phyloP scores from a whole-genome alignment of 2,329 filamentous ascomycete species.

The Monilinia aucupariae region DNA sequence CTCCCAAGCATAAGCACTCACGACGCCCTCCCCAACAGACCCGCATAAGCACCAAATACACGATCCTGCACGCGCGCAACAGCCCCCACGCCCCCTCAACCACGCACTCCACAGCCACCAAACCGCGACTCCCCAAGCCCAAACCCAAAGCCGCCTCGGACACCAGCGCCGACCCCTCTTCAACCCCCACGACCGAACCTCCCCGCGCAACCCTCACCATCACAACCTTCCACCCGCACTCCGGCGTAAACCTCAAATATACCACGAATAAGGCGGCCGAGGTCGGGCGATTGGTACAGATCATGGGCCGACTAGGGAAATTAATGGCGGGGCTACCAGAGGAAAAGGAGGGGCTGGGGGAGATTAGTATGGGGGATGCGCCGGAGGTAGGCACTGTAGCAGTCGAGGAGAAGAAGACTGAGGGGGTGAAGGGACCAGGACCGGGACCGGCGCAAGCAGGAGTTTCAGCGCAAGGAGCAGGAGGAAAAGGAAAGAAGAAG shows the following conservation, averaged over 20 bases:
- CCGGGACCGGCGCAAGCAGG: slow-evolving; percentile 30
- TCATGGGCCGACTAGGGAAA: slow-evolving; percentile 69
- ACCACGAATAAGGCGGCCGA: slow-evolving; percentile 85
- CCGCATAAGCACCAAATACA: slow-evolving; percentile 88
- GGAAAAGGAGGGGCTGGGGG: slow-evolving; percentile 29
- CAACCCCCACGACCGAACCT: slow-evolving; percentile 40
- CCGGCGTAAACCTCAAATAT: slow-evolving; percentile 84
- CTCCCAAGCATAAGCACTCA: not conserved
- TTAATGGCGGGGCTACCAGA: slow-evolving; percentile 55
- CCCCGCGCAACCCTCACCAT: slow-evolving; percentile 68
- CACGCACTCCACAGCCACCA: slow-evolving; percentile 15
- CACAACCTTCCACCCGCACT: slow-evolving; percentile 82
- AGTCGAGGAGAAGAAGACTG: slow-evolving; percentile 36
- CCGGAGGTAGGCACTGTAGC: slow-evolving; percentile 45
- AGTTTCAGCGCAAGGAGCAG: slow-evolving; percentile 40
- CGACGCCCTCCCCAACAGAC: slow-evolving; percentile 50
- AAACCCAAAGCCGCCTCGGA: slow-evolving; percentile 31
- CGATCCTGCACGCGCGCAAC: slow-evolving; percentile 48
- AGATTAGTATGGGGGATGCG: slow-evolving; percentile 37
- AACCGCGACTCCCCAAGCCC: slow-evolving; percentile 31
- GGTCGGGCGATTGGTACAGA: slow-evolving; percentile 72
- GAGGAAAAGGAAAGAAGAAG: slow-evolving; percentile 63
- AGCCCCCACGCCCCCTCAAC: slow-evolving; percentile 29
- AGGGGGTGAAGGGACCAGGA: slow-evolving; percentile 33
- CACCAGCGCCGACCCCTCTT: slow-evolving; percentile 29